Evolutionary conservation across 202 grass and related monocot genomes (phyloP), one percentile per base, ranked within the genome.

Genomic region (Carex arenaria): DNA sequence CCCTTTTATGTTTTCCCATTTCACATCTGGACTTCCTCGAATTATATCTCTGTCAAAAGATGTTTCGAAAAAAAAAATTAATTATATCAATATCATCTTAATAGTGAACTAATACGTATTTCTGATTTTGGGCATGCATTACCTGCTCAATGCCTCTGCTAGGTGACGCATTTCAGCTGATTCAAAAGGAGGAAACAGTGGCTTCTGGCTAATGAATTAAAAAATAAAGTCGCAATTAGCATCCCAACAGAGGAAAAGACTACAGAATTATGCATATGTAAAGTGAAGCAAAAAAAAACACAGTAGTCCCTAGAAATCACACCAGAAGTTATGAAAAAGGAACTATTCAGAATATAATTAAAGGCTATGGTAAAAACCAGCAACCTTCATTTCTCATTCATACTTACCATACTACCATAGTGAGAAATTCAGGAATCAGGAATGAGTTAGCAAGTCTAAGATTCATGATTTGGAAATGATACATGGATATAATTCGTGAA

Each of bases 1-100:
- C 62, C 95, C 95, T 89, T 95, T 98, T 83, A 95, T 98, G 85
- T 90, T 93, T 85, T 98, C 95, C 95, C 95, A 95, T 82, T 95
- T 93, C 61, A 95, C 95, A 95, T 98, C 92, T 85, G 95, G 92
- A 87, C 85, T 98, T 47, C 95, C 92, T 31, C 87, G 89, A 84
- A 98, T 86, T 79, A 95, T 98, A 82, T 98, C 93, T 76, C 95
- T 98, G 86, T 73, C 84, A 19, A 60, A 20, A 78, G 23, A 57
- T 77, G 32, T 77, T 49, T 79, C 54, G 26, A 2, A 65, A 71
- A 36, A 12, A 72, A 56, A 10, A 61, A 18, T 4, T 30, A 42
- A 43, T 60, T 26, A 10, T 31, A 36, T 40, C 18, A 64, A 76
- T 57, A 67, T 61, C 38, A 43, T 72, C 30, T 85, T 30, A 82